These are phyloP conservation scores for Plasmodium berghei DNA, from an alignment of 169 alveolate species.

Conservation along the genomic window DNA sequence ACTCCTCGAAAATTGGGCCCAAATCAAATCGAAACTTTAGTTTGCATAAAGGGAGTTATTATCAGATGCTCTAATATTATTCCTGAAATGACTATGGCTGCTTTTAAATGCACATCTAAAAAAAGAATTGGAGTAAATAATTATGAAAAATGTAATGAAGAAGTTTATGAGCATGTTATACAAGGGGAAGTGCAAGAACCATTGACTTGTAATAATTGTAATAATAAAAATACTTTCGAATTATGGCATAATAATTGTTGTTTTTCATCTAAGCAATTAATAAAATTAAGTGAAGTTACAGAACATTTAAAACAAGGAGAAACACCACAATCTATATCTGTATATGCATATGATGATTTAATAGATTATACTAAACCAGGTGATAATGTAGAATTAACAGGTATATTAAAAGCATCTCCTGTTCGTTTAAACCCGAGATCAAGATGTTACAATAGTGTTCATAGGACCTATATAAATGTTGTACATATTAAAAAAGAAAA, in stretches of 20 bases:
- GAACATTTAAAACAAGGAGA: conserved; percentile 95
- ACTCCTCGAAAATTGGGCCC: conserved; percentile 87
- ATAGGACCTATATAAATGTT: conserved; percentile 95
- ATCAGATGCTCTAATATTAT: conserved; percentile 95
- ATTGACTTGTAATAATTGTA: conserved; percentile 93
- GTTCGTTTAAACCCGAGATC: conserved; percentile 91
- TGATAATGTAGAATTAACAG: conserved; percentile 97
- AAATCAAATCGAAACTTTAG: conserved; percentile 87
- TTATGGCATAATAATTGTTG: conserved; percentile 94
- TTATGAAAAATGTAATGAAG: conserved; percentile 89
- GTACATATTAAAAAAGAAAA: conserved; percentile 87
- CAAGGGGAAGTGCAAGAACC: conserved; percentile 98
- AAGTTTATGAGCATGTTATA: conserved; percentile 89
- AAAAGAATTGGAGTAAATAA: conserved; percentile 84
- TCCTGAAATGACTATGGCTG: conserved; percentile 99
- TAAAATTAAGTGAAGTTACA: conserved; percentile 95
- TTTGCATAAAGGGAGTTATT: conserved; percentile 96
- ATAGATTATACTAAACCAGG: conserved; percentile 97
- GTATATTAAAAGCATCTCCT: conserved; percentile 96
- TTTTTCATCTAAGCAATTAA: conserved; percentile 95
- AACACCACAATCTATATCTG: conserved; percentile 91
- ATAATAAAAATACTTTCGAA: conserved; percentile 92
- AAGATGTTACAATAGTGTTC: conserved; percentile 93
- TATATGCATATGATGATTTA: conserved; percentile 96
- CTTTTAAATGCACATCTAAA: conserved; percentile 95